These are phyloP conservation scores for Porcisia deanei DNA, from an alignment of 208 protist genomes.

Conservation along the genomic window DNA sequence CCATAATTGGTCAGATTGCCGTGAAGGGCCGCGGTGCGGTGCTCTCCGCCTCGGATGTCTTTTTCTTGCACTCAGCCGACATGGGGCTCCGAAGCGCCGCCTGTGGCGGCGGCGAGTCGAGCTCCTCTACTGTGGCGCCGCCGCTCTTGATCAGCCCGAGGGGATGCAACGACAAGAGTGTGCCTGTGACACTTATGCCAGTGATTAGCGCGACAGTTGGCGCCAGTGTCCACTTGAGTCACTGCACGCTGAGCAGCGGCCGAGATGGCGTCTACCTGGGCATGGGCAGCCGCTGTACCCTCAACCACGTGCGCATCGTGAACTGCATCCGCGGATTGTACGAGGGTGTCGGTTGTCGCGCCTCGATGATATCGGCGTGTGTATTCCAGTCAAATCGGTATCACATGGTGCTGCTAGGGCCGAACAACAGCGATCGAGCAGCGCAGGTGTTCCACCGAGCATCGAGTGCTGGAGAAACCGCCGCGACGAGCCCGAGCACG, in stretches of 20 bases:
- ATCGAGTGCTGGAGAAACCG: neutral
- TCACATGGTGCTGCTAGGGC: constrained; percentile 56
- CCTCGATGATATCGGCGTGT: constrained; percentile 26
- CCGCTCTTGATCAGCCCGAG: constrained; percentile 1
- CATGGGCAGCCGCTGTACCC: constrained; percentile 40
- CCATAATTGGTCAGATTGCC: constrained; percentile 45
- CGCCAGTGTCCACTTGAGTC: constrained; percentile 35
- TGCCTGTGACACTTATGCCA: constrained; percentile 15
- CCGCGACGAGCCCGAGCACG: neutral
- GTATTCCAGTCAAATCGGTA: constrained; percentile 55
- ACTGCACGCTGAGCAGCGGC: constrained; percentile 53
- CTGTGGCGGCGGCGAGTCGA: neutral
- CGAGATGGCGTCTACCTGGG: constrained; percentile 70
- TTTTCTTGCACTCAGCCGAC: constrained; percentile 36
- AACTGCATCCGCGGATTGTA: constrained; percentile 70
- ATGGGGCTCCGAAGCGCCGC: constrained; percentile 2
- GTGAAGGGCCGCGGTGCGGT: constrained; percentile 34
- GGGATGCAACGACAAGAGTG: constrained; percentile 4
- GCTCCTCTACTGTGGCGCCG: neutral
- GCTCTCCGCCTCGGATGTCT: constrained; percentile 48
- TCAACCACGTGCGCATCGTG: constrained; percentile 30
- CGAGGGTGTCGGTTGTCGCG: constrained; percentile 60
- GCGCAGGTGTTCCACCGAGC: neutral
- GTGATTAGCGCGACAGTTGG: constrained; percentile 43
- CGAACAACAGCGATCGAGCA: constrained; percentile 24